Base-by-base conservation (phyloP, 2,329 filamentous ascomycete genomes). In the Aspergillus pseudotamarii region DNA sequence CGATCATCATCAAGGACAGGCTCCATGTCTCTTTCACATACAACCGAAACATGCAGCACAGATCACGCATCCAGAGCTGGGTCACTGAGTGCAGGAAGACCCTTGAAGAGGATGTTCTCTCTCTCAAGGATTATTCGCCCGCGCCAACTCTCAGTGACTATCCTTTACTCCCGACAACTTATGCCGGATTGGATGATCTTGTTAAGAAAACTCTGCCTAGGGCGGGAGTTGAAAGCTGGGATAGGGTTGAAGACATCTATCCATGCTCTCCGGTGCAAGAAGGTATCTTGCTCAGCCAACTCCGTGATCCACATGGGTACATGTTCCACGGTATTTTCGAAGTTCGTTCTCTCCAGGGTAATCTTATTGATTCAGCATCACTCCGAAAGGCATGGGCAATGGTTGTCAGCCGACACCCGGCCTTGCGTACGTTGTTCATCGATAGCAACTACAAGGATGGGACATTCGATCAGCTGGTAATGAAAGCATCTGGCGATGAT, bases 21-120 rank as follows among this genome's bases (percentile, higher is more conserved):
- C 73, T 85, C 23, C 80, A 81, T 38, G 77, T 85, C 23, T 80
- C 81, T 0, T 85, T 85, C 66, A 81, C 80, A 0, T 84, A 81
- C 72, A 84, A 84, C 65, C 71, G 76, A 9, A 69, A 79, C 38
- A 84, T 84, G 80, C 72, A 72, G 14, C 80, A 82, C 61, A 78
- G 82, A 61, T 65, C 71, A 0, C 71, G 73, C 1, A 81, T 85
- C 41, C 69, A 72, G 12, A 62, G 75, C 23, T 84, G 82, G 83
- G 75, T 83, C 3, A 65, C 73, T 1, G 69, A 75, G 48, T 84
- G 78, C 65, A 74, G 75, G 57, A 66, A 72, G 1, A 74, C 73
- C 0, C 68, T 83, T 66, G 73, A 78, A 72, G 58, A 65, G 65
- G 62, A 73, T 41, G 34, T 76, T 68, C 36, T 65, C 48, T 36